These are phyloP conservation scores for Neoboletus magnificus DNA, from an alignment of 768 basidiomycete species.

Conservation along the genomic window DNA sequence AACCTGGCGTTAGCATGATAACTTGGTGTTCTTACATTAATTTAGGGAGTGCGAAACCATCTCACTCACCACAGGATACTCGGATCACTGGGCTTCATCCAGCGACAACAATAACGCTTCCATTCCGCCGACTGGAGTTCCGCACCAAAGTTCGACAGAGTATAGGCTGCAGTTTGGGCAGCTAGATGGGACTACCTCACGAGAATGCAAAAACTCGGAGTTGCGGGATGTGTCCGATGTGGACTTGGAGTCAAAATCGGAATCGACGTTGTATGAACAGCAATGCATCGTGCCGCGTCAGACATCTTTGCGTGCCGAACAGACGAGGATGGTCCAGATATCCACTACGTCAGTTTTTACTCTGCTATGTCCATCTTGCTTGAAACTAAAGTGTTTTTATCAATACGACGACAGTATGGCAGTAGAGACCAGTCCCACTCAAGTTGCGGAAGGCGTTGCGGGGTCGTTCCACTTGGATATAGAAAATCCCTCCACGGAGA, in stretches of 20 bases:
- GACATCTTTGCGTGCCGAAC: not conserved
- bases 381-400: not conserved
- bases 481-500: not conserved
- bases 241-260: not conserved
- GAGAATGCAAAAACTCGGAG: not conserved
- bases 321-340: not conserved
- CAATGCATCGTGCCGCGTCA: not conserved
- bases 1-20: not conserved
- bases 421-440: not conserved
- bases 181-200: not conserved
- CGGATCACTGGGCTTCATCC: not conserved
- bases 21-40: not conserved
- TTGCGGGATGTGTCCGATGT: not conserved
- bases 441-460: not conserved
- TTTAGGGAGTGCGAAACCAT: not conserved
- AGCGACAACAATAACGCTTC: not conserved
- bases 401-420: not conserved
- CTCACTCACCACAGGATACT: not conserved
- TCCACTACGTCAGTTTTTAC: not conserved
- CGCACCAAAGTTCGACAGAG: not conserved
- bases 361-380: not conserved
- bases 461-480: not conserved
- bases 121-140: not conserved
- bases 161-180: not conserved
- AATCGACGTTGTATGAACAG: not conserved